Evolutionary conservation across 768 basidiomycete species (phyloP), one percentile per base, ranked within the genome.

Genomic region (Daedaleopsis nitida): DNA sequence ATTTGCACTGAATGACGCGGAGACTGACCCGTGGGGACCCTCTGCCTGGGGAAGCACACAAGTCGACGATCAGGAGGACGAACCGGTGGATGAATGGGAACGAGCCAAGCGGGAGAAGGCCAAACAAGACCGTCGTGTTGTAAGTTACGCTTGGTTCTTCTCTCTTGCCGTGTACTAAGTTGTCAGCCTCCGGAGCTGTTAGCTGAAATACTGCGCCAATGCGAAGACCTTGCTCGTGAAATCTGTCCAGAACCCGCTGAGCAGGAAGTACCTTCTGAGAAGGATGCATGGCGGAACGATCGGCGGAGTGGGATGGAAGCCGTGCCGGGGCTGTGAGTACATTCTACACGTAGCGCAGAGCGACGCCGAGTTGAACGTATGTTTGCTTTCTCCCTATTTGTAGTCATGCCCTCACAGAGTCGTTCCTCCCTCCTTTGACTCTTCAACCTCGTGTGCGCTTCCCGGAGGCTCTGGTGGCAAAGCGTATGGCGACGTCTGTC

Each of bases 131-230:
- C 79, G 79, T 47, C 78, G 82, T 69, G 85, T 91, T 70, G 91
- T 91, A 74, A 74, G 89, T 78, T 5, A 19, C 23, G n/a, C 4
- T 48, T 14, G n/a, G 11, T 27, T 10, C 3, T 21, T 16, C 13
- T 27, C 0, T 27, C 32, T 67, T 63, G 44, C 12, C 19, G 34
- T 48, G 5, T 47, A 47, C 17, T 47, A 23, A 8, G 27, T 48
- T 37, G 43, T 56, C 64, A 92, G 91, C 88, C 89, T 35, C 87
- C 89, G 52, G 85, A 89, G 69, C 65, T 86, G n/a, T 72, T 92
- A 50, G 78, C 81, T 9, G 76, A 77, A 4, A 81, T 92, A 23
- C 70, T 91, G 27, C 69, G 70, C 1, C 81, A 84, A 63, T 82
- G 87, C 48, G 77, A 82, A 21, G 80, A 80, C 45, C 72, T 89